Percentiles rank a stretch among this genome's conserved stretches.
Conservation (phyloP, 139 green algal genomes). For the Dunaliella primolecta region DNA sequence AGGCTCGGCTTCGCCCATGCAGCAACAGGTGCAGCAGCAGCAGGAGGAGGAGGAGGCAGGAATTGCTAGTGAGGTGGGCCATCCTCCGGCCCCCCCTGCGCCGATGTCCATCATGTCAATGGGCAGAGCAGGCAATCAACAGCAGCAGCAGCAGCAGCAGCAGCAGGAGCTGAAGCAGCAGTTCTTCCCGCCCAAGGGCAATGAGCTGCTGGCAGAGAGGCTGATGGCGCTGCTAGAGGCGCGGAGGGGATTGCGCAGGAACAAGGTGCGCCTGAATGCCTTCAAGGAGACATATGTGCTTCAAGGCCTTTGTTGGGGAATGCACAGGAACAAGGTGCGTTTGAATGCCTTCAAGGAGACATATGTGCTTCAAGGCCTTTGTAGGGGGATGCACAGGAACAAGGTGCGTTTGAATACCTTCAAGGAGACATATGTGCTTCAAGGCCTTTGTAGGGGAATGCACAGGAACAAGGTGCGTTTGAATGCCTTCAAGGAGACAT, state of each 20-base stretch:
- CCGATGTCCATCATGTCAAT: not conserved
- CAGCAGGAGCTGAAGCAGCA: not conserved
- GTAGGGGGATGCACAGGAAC: too few relatives aligned
- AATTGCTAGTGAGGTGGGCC: not conserved
- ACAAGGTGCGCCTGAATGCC: too few relatives aligned
- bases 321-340: too few relatives aligned
- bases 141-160: not conserved
- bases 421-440: too few relatives aligned
- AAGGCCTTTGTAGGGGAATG: too few relatives aligned
- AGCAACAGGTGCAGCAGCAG: not conserved
- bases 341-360: too few relatives aligned
- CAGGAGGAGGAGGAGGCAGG: not conserved
- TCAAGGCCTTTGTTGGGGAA: too few relatives aligned
- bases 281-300: too few relatives aligned
- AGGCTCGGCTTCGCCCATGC: not conserved
- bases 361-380: too few relatives aligned
- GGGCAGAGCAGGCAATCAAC: not conserved
- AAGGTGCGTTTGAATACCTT: too few relatives aligned
- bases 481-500: too few relatives aligned
- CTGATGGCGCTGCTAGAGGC: slow-evolving; percentile 6
- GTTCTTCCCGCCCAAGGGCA: not conserved
- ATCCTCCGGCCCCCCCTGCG: not conserved
- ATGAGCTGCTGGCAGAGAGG: not conserved
- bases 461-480: too few relatives aligned
- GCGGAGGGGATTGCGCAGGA: not conserved